These are phyloP conservation scores for Abortiporus biennis DNA, from an alignment of 1,284 basidiomycete genomes.

Conservation along the genomic window DNA sequence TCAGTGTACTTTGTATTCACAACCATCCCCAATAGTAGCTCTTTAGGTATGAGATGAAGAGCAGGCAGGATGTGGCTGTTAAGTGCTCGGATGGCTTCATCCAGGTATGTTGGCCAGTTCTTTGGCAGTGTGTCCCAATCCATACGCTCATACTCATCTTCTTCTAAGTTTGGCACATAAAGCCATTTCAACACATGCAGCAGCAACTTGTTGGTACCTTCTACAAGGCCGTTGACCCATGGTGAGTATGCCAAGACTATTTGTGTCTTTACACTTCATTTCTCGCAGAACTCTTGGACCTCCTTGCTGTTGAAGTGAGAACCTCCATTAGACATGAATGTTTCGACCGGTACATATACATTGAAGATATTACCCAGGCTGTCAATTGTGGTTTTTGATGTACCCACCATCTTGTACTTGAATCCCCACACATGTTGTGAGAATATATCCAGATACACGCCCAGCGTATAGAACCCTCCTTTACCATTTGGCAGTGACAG, in stretches of 20 bases:
- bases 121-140: slow-evolving; percentile 10
- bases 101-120: slow-evolving; percentile 28
- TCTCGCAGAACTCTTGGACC: slow-evolving; percentile 23
- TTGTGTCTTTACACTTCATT: slow-evolving; percentile 16
- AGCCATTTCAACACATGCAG: slow-evolving; percentile 22
- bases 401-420: slow-evolving; percentile 20
- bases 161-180: slow-evolving; percentile 25
- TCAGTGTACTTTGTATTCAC: slow-evolving; percentile 19
- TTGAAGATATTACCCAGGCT: slow-evolving; percentile 19
- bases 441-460: slow-evolving; percentile 23
- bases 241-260: slow-evolving; percentile 30
- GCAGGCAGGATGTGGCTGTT: slow-evolving; percentile 20
- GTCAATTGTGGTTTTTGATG: slow-evolving; percentile 19
- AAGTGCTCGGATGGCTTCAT: slow-evolving; percentile 21
- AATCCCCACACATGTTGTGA: slow-evolving; percentile 23
- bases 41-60: slow-evolving; percentile 23
- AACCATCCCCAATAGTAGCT: slow-evolving; percentile 20
- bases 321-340: slow-evolving; percentile 32
- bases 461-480: slow-evolving; percentile 24
- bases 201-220: slow-evolving; percentile 27
- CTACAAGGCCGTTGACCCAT: slow-evolving; percentile 32
- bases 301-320: slow-evolving; percentile 31
- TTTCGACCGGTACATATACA: slow-evolving; percentile 20
- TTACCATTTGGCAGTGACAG: slow-evolving; percentile 27
- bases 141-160: slow-evolving; percentile 19